Evolutionary conservation across 2,329 filamentous ascomycete species (phyloP).

Genomic region (Microascus cirrosus): DNA sequence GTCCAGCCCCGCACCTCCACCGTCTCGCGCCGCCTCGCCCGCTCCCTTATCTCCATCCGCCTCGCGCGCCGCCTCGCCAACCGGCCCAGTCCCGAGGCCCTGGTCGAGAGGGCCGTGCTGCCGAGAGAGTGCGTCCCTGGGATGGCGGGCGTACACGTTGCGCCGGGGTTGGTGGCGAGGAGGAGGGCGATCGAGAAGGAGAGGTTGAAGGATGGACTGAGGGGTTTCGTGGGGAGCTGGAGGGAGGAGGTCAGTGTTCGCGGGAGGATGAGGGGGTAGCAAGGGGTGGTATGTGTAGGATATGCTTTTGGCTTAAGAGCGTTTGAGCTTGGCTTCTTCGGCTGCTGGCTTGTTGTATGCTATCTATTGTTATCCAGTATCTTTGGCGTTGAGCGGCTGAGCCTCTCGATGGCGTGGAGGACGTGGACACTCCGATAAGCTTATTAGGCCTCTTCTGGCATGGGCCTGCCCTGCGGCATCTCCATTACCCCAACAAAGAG

Average conservation of each 20-base stretch:
- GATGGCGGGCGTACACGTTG: slow-evolving; percentile 28
- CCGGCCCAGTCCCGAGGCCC: slow-evolving; percentile 45
- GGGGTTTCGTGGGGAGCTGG: slow-evolving; percentile 53
- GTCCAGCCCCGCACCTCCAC: slow-evolving; percentile 57
- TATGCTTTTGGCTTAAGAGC: neutral
- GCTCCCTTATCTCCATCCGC: slow-evolving; percentile 54
- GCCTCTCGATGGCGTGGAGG: too few species aligned
- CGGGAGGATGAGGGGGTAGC: neutral
- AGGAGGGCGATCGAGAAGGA: slow-evolving; percentile 55
- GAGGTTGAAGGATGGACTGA: slow-evolving; percentile 53
- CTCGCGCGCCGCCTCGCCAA: slow-evolving; percentile 49
- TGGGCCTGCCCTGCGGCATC: too few species aligned
- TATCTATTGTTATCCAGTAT: too few species aligned
- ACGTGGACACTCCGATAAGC: too few species aligned
- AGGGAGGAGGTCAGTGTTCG: slow-evolving; percentile 24
- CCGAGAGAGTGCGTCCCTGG: slow-evolving; percentile 51
- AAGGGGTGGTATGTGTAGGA: neutral
- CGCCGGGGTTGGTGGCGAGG: slow-evolving; percentile 50
- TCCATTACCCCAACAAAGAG: too few species aligned
- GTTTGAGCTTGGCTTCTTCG: too few species aligned
- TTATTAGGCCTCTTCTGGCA: too few species aligned
- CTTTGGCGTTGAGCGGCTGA: too few species aligned
- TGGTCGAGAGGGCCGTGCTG: slow-evolving; percentile 54
- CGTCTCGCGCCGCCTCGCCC: slow-evolving; percentile 50
- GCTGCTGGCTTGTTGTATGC: too few species aligned